Evolutionary conservation across 2,329 filamentous ascomycete species (phyloP), one percentile per base, ranked within the genome.

Genomic region (Zasmidium cellare): DNA sequence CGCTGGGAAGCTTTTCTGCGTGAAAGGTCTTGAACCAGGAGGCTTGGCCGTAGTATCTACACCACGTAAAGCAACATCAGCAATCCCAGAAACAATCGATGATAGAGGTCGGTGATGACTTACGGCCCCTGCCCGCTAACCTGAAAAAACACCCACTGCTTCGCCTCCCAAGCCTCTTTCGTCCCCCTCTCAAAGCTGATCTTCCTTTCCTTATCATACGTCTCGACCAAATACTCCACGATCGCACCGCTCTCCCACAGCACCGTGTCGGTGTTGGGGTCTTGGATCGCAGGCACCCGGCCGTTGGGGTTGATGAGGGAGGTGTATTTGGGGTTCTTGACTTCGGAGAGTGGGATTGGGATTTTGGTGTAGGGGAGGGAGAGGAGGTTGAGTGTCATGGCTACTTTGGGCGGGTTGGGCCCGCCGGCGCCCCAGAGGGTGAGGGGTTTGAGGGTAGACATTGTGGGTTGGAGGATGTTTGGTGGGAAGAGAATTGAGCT

Each of bases 321-420:
- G 38, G 73, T 65, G 68, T 72, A 82, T 1, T 69, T 64, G 47
- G 67, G 62, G 49, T 63, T 61, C 60, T 80, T 81, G 38, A 80
- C 54, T 3, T 77, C 73, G 16, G 74, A 70, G 55, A 77, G 74
- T 6, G 67, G 60, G 51, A 76, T 67, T 44, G 70, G 61, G 28
- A 73, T 65, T 48, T 67, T 66, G 46, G 75, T 71, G 64, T 77
- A 76, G 3, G 75, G 73, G n/a, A 82, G 24, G 3, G 59, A 58
- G 41, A 81, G 76, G 59, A 80, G 77, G 46, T 77, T 72, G 45
- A 79, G 69, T 38, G 81, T 55, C 51, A 81, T 69, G 54, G 72
- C 70, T 12, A 82, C 74, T 66, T 80, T 80, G 59, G 70, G 70
- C 18, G 75, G 75, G 63, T 77, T 79, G 48, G 75, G 74, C 31